Evolutionary conservation across 176 grass and related monocot genomes (phyloP).

Genomic region (Carex scoparia): DNA sequence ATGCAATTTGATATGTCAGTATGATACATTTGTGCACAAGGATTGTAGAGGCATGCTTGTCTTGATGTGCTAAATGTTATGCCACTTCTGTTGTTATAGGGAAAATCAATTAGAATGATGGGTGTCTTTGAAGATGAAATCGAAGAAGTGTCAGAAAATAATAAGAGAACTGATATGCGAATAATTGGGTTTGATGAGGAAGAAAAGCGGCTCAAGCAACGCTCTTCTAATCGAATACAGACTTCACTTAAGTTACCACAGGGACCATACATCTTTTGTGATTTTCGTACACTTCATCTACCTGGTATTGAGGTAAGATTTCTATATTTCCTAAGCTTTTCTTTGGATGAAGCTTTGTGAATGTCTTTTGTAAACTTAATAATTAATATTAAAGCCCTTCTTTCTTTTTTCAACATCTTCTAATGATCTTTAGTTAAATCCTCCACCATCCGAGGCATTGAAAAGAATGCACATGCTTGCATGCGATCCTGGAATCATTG

Average conservation of each 20-base stretch:
- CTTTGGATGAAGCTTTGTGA: neutral
- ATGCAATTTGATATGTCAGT: neutral
- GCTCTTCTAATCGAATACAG: slow-evolving; percentile 36
- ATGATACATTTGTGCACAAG: neutral
- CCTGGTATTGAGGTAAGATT: slow-evolving; percentile 70
- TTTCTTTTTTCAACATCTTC: slow-evolving; percentile 14
- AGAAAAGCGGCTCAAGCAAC: slow-evolving; percentile 62
- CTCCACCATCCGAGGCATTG: slow-evolving; percentile 74
- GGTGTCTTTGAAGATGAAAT: slow-evolving; percentile 90
- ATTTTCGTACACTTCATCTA: slow-evolving; percentile 70
- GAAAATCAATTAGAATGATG: slow-evolving; percentile 83
- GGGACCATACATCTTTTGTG: slow-evolving; percentile 80
- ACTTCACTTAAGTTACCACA: slow-evolving; percentile 72
- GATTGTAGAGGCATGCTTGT: neutral
- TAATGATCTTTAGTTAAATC: slow-evolving; percentile 51
- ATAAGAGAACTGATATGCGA: slow-evolving; percentile 44
- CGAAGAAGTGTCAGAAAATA: slow-evolving; percentile 75
- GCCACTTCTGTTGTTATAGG: slow-evolving; percentile 27
- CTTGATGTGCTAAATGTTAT: neutral
- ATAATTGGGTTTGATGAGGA: slow-evolving; percentile 97
- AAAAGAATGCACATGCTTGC: slow-evolving; percentile 99
- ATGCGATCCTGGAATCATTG: slow-evolving; percentile 92
- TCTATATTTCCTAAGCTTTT: neutral
- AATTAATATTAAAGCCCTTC: neutral
- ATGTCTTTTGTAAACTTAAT: neutral